Conservation (phyloP, 768 basidiomycete species). For the Phanerodontia chrysosporium region DNA sequence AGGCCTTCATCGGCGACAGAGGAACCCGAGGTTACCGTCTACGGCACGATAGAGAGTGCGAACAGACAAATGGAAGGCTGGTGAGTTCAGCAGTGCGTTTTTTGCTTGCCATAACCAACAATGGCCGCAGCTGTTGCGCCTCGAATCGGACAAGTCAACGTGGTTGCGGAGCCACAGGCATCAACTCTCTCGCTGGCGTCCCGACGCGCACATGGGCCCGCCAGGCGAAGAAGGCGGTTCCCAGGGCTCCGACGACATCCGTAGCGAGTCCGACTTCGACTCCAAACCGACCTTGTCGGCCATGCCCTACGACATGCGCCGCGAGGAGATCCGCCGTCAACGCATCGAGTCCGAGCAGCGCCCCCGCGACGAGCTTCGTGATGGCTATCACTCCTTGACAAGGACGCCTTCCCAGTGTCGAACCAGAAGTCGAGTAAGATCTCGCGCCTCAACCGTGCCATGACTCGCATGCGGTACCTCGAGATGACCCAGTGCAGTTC, state of each 20-base stretch:
- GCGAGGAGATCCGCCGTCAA: conserved; percentile 87
- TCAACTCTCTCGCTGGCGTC: conserved; percentile 62
- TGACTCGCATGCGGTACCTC: conserved; percentile 82
- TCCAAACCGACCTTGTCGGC: conserved; percentile 53
- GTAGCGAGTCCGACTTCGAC: conserved; percentile 71
- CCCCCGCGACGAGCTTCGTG: conserved; percentile 87
- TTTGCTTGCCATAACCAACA: too few relatives aligned
- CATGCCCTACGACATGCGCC: conserved; percentile 60
- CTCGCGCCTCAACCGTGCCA: conserved; percentile 82
- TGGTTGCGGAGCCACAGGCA: too few relatives aligned
- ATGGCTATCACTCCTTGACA: conserved; percentile 87
- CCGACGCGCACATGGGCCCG: conserved; percentile 50
- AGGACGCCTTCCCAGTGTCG: conserved; percentile 83
- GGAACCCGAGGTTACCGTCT: too few relatives aligned
- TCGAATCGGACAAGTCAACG: too few relatives aligned
- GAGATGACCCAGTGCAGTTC: conserved; percentile 73
- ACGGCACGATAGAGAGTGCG: too few relatives aligned
- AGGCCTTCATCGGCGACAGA: too few relatives aligned
- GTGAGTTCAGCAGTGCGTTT: too few relatives aligned
- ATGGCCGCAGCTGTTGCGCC: too few relatives aligned
- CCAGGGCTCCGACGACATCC: conserved; percentile 51
- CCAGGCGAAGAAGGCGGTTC: conserved; percentile 34
- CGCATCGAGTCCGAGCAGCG: conserved; percentile 94
- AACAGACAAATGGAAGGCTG: too few relatives aligned
- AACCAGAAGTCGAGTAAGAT: conserved; percentile 95